A percentile compares a stretch with the other conserved stretches of the same genome.
These are phyloP conservation scores for Thielaviopsis musarum DNA, from an alignment of 2,329 filamentous ascomycete species.

Conservation along the genomic window DNA sequence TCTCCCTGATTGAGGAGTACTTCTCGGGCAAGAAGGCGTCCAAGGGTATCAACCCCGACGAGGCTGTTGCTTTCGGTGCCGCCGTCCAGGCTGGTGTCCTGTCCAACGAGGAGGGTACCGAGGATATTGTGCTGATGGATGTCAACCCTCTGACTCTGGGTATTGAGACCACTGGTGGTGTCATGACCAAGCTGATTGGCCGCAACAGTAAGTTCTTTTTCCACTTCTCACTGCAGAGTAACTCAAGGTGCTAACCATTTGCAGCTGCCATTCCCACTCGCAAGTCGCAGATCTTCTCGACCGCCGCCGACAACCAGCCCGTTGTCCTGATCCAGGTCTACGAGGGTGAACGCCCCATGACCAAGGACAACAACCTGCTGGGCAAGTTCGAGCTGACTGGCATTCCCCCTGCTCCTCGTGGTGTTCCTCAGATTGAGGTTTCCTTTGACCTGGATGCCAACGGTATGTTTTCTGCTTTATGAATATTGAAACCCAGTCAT, in stretches of 20 bases:
- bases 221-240: neutral
- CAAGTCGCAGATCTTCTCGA: slow-evolving; percentile 97
- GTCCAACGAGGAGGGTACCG: slow-evolving; percentile 68
- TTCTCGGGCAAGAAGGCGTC: slow-evolving; percentile 91
- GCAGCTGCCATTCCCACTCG: slow-evolving; percentile 67
- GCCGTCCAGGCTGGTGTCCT: slow-evolving; percentile 95
- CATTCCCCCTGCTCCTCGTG: slow-evolving; percentile 87
- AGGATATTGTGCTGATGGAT: slow-evolving; percentile 82
- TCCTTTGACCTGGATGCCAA: slow-evolving; percentile 97
- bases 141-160: slow-evolving; percentile 92
- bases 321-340: slow-evolving; percentile 90
- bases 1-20: slow-evolving; percentile 86
- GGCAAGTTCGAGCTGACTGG: slow-evolving; percentile 97
- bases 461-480: slow-evolving; percentile 27
- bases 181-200: slow-evolving; percentile 94
- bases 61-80: slow-evolving; percentile 95
- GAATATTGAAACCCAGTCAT: neutral
- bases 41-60: slow-evolving; percentile 99
- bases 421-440: slow-evolving; percentile 96
- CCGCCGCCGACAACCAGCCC: slow-evolving; percentile 90
- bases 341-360: slow-evolving; percentile 86
- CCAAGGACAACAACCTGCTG: slow-evolving; percentile 92
- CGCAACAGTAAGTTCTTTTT: slow-evolving; percentile 45
- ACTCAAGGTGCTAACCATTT: neutral
- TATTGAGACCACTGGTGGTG: slow-evolving; percentile 93